Evolutionary conservation across 345 rosid genomes (phyloP), one percentile per base, ranked within the genome.

Genomic region (Dipteronia sinensis): DNA sequence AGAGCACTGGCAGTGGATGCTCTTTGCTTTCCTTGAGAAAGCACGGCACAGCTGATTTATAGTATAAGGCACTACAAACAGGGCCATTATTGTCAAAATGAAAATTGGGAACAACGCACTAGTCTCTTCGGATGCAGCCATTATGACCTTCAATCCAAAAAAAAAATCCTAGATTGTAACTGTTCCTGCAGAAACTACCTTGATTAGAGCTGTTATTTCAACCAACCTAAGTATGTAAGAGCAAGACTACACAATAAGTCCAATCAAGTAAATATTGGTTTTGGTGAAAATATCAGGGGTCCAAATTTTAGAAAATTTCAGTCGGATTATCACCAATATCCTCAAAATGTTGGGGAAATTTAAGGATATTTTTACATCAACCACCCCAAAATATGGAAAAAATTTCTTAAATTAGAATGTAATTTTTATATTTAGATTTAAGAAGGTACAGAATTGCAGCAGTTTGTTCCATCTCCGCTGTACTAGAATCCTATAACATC

Each of bases 121-220:
- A 74, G 80, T 97, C 89, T 97, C 99, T 80, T 97, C 98, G 0
- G 98, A 87, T 17, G 97, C 93, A 77, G 97, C 98, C 98, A 96
- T 96, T 74, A 67, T 29, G 20, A 86, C 73, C 80, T 81, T 78
- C 86, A 74, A 71, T 34, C 79, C 68, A 29, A 27, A 56, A 77
- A 69, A 77, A 80, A 73, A 80, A 38, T 64, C 49, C 71, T 13
- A 65, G 65, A 78, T 64, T 76, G 76, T 55, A 47, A 72, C 42
- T 47, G n/a, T 23, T 65, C 69, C 77, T 79, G 80, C 75, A 79
- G 22, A 25, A 74, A 17, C 67, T 49, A 47, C 73, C 49, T 19
- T 47, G 71, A 42, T 80, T 56, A 82, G 27, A 78, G 71, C 47
- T 69, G 66, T 27, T 62, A 66, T 51, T 61, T n/a, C 61, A 25